A percentile compares a stretch with the other conserved stretches of the same genome.
phyloP scores from a whole-genome alignment of 2,329 filamentous ascomycete species.

The Dactylellina drechsleri region DNA sequence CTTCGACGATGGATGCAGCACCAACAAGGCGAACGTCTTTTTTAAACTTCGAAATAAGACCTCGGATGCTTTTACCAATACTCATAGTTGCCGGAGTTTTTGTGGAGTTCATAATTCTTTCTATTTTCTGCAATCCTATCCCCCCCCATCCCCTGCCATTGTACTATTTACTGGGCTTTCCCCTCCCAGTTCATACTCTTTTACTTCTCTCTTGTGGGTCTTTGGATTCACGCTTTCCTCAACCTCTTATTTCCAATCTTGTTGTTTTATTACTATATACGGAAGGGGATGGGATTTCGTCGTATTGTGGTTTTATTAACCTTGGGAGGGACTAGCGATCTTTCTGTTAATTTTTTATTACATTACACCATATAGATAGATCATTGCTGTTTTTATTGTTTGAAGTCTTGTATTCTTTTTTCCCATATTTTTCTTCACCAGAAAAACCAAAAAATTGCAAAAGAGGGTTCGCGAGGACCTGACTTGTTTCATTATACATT shows the following conservation, averaged over 20 bases:
- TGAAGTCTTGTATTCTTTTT: constrained; percentile 25
- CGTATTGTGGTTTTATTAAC: constrained; percentile 32
- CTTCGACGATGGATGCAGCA: constrained; percentile 7
- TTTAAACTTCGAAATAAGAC: constrained; percentile 37
- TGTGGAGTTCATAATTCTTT: constrained; percentile 32
- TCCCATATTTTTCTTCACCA: constrained; percentile 2
- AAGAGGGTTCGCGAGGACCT: constrained; percentile 38
- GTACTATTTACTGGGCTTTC: constrained; percentile 35
- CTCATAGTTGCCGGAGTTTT: constrained; percentile 54
- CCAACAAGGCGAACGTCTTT: constrained; percentile 24
- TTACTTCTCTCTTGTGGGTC: constrained; percentile 3
- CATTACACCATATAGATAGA: constrained; percentile 52
- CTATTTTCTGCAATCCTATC: constrained; percentile 1
- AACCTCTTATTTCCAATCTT: background rate
- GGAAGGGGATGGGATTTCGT: constrained; percentile 36
- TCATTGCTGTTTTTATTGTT: constrained; percentile 23
- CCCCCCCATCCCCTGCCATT: constrained; percentile 18
- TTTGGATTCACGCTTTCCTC: background rate
- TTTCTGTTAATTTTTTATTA: constrained; percentile 13
- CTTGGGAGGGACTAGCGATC: constrained; percentile 54
- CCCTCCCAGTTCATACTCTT: constrained; percentile 4
- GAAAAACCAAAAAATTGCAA: constrained; percentile 31
- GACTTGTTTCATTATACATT: constrained; percentile 19
- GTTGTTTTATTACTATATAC: constrained; percentile 24
- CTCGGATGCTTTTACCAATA: constrained; percentile 54